These are phyloP conservation scores for Penicillium griseofulvum DNA, from an alignment of 2,329 filamentous ascomycete genomes.

Conservation along the genomic window DNA sequence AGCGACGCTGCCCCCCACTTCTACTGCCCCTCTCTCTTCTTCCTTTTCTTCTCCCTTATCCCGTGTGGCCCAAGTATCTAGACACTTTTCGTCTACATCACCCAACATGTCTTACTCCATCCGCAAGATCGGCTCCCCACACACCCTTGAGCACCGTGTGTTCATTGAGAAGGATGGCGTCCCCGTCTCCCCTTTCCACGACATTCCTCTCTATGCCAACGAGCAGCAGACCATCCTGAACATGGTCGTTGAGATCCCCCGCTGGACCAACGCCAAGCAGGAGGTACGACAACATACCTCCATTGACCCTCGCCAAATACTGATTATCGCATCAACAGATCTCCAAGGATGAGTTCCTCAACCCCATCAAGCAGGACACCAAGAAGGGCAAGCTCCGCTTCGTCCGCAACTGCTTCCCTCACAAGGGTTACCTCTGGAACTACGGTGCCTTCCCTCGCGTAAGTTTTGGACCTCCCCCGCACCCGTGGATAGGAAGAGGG, in stretches of 20 bases:
- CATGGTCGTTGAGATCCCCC: slow-evolving; percentile 99
- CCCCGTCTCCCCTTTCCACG: slow-evolving; percentile 93
- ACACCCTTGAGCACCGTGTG: slow-evolving; percentile 96
- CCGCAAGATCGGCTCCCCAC: slow-evolving; percentile 83
- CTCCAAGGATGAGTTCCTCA: slow-evolving; percentile 96
- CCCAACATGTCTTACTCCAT: slow-evolving; percentile 60
- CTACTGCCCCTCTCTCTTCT: slow-evolving; percentile 30
- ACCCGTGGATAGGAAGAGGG: slow-evolving; percentile 2
- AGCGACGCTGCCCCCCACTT: slow-evolving; percentile 43
- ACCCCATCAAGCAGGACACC: slow-evolving; percentile 98
- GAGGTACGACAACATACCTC: slow-evolving; percentile 64
- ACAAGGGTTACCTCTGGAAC: slow-evolving; percentile 99
- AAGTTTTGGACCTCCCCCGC: slow-evolving; percentile 35
- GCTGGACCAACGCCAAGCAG: slow-evolving; percentile 99
- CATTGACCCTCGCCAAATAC: slow-evolving; percentile 8
- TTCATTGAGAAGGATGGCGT: slow-evolving; percentile 98
- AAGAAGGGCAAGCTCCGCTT: slow-evolving; percentile 99
- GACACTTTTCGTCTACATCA: slow-evolving; percentile 47
- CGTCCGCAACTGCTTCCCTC: slow-evolving; percentile 99
- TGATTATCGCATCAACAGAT: slow-evolving; percentile 59
- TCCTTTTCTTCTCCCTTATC: slow-evolving; percentile 28
- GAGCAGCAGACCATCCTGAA: slow-evolving; percentile 93
- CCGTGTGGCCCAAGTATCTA: slow-evolving; percentile 46
- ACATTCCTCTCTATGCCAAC: slow-evolving; percentile 97
- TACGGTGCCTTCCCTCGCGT: slow-evolving; percentile 99